Evolutionary conservation across 176 grass and related monocot species (phyloP), one percentile per base, ranked within the genome.

Genomic region (Canna indica): DNA sequence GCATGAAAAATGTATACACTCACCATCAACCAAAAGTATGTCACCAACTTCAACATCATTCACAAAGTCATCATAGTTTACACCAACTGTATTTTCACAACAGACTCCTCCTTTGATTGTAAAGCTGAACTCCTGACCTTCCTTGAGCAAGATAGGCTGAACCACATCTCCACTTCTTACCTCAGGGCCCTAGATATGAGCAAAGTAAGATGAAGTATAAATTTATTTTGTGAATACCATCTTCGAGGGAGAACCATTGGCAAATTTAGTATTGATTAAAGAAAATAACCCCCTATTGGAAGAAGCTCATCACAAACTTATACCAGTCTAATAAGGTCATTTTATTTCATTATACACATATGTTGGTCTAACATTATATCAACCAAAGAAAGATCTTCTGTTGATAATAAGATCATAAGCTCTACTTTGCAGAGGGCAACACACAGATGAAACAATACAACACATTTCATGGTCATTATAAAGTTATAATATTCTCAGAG

Each of bases 41-140:
- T 99, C 94, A 15, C 86, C 86, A 73, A 47, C 80, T 93, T 90
- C 89, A 47, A 99, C 89, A 90, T 99, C 94, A 41, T 81, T 88
- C 58, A 99, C 84, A 86, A 99, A 99, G 72, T 82, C 94, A 83
- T 99, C 94, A 17, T 99, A 99, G 80, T 99, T 99, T 69, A 99
- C 89, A 0, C 89, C 81, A 54, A 99, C 86, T 27, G 86, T 99
- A 77, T 99, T 83, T 81, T 78, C 57, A 59, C 84, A 83, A 76
- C 82, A 88, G 41, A 99, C 86, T 59, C 72, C 84, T 83, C 86
- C 86, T 81, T 88, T 93, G 68, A 88, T 99, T 8, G 94, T 99
- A 73, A 99, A 90, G 54, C 78, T 99, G 78, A 99, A 84, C 69
- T 86, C 94, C 69, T 99, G 89, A 5, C 89, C 94, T 81, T 99